Conservation (phyloP, 345 rosid genomes). For the Arabidopsis arenosa region DNA sequence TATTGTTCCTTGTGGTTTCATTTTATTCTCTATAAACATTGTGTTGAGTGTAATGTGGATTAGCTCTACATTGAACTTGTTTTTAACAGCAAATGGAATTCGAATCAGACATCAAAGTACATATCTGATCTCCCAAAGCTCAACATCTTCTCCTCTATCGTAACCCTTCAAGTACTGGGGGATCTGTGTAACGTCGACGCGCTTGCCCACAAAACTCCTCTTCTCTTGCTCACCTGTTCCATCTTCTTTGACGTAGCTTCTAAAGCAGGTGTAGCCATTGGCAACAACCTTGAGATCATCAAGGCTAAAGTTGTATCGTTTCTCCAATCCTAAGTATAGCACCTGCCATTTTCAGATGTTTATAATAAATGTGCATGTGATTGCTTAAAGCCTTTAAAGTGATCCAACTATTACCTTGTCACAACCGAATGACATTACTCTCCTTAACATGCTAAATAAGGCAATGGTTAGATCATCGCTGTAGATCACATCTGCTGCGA, state of each 20-base stretch:
- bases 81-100: not conserved
- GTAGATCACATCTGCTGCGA: conserved; percentile 48
- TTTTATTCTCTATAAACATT: not conserved
- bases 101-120: not conserved
- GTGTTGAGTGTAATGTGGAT: not conserved
- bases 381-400: conserved; percentile 15
- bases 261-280: conserved; percentile 79
- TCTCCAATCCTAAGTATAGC: conserved; percentile 84
- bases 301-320: conserved; percentile 90
- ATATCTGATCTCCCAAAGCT: conserved; percentile 79
- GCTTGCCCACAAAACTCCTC: conserved; percentile 57
- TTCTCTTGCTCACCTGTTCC: conserved; percentile 36
- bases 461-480: conserved; percentile 47
- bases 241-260: conserved; percentile 57
- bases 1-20: not conserved
- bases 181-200: conserved; percentile 57
- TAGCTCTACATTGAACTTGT: not conserved
- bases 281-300: conserved; percentile 73
- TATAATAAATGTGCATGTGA: not conserved
- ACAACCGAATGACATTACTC: conserved; percentile 44
- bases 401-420: conserved; percentile 39
- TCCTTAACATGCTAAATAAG: conserved; percentile 40
- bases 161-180: conserved; percentile 65
- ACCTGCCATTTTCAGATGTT: conserved; percentile 48
- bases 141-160: conserved; percentile 77